Base-by-base conservation (phyloP, 441 rosid species). In the Biscutella laevigata region DNA sequence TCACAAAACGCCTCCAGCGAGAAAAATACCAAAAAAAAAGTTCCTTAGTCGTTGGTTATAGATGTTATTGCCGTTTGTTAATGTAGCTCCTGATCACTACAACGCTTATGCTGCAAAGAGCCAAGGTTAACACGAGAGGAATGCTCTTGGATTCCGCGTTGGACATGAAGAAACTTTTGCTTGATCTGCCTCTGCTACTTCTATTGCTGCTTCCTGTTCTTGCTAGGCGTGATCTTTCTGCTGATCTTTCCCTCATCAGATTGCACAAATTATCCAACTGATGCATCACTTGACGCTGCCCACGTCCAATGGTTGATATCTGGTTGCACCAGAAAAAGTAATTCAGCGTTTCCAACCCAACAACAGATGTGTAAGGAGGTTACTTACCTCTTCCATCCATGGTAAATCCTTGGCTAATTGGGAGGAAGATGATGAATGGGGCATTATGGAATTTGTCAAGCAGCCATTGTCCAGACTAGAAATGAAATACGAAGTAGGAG, bases 261-360 rank as follows among this genome's bases (percentile, higher is more conserved):
- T 51, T 83, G 71, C 71, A 69, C 36, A 89, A 69, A 44, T 66
- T 81, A 57, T 84, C 95, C 29, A 94, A 51, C 74, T 71, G 85
- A 66, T 77, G 89, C 78, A 79, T 74, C 48, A 94, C 71, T 70
- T 86, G 97, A 20, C 94, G 81, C 48, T 94, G 97, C 53, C 84
- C 87, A 26, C 82, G 68, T 9, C 73, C 53, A 4, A 94, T 69
- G 2, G 64, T 62, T 4, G 84, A 79, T 64, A 84, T 64, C 96
- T 83, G 74, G 63, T 52, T 60, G 51, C 65, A 59, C 20, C 53
- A 4, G 30, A 8, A 50, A 40, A 6, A 17, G n/a, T 41, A 46
- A 41, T 12, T 47, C 44, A 48, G 6, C 2, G 14, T 39, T 19
- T 48, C 58, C 48, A 33, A 48, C 58, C 35, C 48, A 36, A 38